phyloP scores from a whole-genome alignment of 2,329 filamentous ascomycete genomes.

The Fusarium dlaminii region DNA sequence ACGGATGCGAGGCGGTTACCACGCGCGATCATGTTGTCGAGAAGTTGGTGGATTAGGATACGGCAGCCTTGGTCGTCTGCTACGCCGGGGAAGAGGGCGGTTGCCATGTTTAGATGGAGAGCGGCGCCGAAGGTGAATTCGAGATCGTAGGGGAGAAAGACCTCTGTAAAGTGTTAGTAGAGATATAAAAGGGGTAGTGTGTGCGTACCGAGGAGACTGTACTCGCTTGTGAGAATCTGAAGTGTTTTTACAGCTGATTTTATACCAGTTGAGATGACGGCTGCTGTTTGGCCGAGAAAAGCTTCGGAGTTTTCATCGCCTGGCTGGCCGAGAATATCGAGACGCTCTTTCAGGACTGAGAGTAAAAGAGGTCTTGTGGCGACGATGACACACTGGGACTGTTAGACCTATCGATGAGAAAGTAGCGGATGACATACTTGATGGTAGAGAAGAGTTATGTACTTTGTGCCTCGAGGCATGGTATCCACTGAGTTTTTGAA shows the following conservation, averaged over 20 bases:
- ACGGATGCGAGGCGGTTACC: slow-evolving; percentile 47
- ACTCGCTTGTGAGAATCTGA: slow-evolving; percentile 49
- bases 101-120: slow-evolving; percentile 50
- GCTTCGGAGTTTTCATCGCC: slow-evolving; percentile 45
- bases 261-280: slow-evolving; percentile 51
- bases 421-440: slow-evolving; percentile 40
- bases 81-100: slow-evolving; percentile 46
- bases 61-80: slow-evolving; percentile 39
- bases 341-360: slow-evolving; percentile 50
- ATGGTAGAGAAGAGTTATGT: slow-evolving; percentile 52
- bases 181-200: rapidly evolving
- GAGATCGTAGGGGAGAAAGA: slow-evolving; percentile 51
- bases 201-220: slow-evolving; percentile 48
- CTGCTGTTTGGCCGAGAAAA: slow-evolving; percentile 47
- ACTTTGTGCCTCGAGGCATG: slow-evolving; percentile 50
- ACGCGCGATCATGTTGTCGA: slow-evolving; percentile 47
- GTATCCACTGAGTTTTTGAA: slow-evolving; percentile 48
- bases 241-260: slow-evolving; percentile 53
- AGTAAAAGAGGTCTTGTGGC: slow-evolving; percentile 52
- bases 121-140: slow-evolving; percentile 51
- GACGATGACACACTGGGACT: slow-evolving; percentile 49
- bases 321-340: slow-evolving; percentile 41
- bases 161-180: slow-evolving; percentile 37
- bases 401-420: not conserved
- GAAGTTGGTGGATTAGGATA: slow-evolving; percentile 40